phyloP scores from a whole-genome alignment of 306 rosid species.

The Astragalus glycyphyllos region DNA sequence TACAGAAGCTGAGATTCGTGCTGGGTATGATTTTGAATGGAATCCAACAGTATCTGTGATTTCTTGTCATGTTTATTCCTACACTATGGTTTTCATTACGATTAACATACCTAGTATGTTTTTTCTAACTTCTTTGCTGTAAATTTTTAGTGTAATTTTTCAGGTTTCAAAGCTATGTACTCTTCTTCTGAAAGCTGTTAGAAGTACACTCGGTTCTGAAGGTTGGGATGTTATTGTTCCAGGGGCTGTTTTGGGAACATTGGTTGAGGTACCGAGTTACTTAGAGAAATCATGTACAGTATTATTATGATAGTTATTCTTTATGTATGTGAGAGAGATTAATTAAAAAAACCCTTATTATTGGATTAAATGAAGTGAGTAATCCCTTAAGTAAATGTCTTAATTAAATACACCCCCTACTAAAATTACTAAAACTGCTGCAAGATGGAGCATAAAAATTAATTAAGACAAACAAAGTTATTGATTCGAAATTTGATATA shows the following conservation, averaged over 20 bases:
- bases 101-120: conserved; percentile 30
- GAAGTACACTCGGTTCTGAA: conserved; percentile 81
- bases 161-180: conserved; percentile 97
- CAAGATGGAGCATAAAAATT: conserved; percentile 18
- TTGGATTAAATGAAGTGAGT: conserved; percentile 22
- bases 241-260: conserved; percentile 79
- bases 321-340: background rate
- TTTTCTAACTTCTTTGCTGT: conserved; percentile 42
- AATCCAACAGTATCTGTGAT: conserved; percentile 32
- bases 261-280: conserved; percentile 71
- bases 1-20: conserved; percentile 96
- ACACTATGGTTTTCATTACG: conserved; percentile 13
- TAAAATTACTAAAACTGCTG: conserved; percentile 8
- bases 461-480: background rate
- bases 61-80: conserved; percentile 37
- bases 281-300: conserved; percentile 27
- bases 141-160: conserved; percentile 75
- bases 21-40: conserved; percentile 63
- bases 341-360: conserved; percentile 19
- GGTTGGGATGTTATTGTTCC: conserved; percentile 99
- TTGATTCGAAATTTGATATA: too few relatives aligned
- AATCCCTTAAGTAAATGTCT: conserved; percentile 12
- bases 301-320: conserved; percentile 14
- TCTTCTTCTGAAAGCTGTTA: conserved; percentile 81
- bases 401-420: conserved; percentile 19